phyloP scores from a whole-genome alignment of 352 stramenopile genomes.

The Phytophthora agathidicida region DNA sequence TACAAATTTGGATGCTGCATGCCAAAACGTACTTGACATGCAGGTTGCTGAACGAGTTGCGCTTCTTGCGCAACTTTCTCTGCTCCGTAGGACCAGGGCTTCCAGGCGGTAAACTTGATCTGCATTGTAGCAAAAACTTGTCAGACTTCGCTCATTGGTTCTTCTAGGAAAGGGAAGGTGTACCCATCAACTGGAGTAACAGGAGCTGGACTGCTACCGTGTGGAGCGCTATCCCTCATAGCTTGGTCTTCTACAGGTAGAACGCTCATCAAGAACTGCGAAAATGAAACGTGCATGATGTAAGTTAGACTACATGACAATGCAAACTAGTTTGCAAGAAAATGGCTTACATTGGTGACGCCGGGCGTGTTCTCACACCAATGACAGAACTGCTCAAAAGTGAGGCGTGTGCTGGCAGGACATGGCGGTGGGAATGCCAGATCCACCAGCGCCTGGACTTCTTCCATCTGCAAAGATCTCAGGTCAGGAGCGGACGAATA shows the following conservation, averaged over 20 bases:
- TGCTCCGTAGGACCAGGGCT: conserved; percentile 10
- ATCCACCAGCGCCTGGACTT: conserved; percentile 87
- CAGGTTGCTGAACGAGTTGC: conserved; percentile 59
- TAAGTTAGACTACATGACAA: background rate
- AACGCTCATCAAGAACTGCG: conserved; percentile 81
- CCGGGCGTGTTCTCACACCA: conserved; percentile 86
- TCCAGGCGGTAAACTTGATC: conserved; percentile 7
- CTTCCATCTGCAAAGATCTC: conserved; percentile 43
- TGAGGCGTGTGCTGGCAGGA: conserved; percentile 64
- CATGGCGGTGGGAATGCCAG: conserved; percentile 61
- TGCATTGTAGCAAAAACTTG: conserved; percentile 11
- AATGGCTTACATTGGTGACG: conserved; percentile 65
- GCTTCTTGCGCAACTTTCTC: conserved; percentile 31
- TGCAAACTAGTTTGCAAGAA: background rate
- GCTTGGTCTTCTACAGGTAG: conserved; percentile 65
- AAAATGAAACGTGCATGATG: background rate
- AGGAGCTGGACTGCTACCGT: conserved; percentile 12
- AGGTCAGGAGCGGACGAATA: background rate
- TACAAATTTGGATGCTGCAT: background rate
- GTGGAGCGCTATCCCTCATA: conserved; percentile 6
- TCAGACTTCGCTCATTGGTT: conserved; percentile 1
- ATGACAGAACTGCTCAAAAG: conserved; percentile 86
- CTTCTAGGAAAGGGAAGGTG: background rate
- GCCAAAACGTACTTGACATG: conserved; percentile 50
- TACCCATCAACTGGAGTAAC: conserved; percentile 47